Conservation (phyloP, 2,329 filamentous ascomycete genomes). For the Talaromyces sp. region DNA sequence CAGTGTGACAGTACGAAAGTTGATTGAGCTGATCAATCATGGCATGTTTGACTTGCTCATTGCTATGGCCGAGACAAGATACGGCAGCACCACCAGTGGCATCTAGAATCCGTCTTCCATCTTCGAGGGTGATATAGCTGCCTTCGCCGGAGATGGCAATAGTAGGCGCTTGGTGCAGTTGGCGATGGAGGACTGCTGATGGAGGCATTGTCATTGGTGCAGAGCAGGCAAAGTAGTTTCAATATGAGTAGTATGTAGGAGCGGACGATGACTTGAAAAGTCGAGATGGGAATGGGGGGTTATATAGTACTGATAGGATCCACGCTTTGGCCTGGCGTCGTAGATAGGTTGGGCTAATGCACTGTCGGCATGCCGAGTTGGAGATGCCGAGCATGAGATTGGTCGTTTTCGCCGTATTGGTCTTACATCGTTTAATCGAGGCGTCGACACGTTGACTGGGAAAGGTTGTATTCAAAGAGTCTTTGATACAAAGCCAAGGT, state of each 20-base stretch:
- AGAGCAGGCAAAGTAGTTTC: not conserved
- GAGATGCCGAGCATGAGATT: conserved; percentile 30
- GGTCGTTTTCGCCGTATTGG: conserved; percentile 21
- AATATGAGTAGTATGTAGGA: not conserved
- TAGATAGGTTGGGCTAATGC: not conserved
- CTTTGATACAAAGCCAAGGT: not conserved
- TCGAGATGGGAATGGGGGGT: not conserved
- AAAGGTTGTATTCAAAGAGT: not conserved
- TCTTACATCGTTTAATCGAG: not conserved
- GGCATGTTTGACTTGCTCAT: conserved; percentile 58
- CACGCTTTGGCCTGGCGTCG: not conserved
- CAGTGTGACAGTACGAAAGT: conserved; percentile 58
- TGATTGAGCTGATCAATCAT: conserved; percentile 58
- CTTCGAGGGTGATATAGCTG: conserved; percentile 51
- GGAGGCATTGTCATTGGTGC: not conserved
- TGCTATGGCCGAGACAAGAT: conserved; percentile 65
- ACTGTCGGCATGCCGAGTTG: conserved; percentile 28
- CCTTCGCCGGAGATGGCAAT: conserved; percentile 50
- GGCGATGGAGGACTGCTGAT: conserved; percentile 51
- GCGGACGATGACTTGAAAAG: not conserved
- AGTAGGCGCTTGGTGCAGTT: conserved; percentile 47
- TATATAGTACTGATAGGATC: not conserved
- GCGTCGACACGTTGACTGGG: not conserved
- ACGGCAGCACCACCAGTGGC: conserved; percentile 72
- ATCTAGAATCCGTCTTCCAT: conserved; percentile 64